phyloP scores from a whole-genome alignment of 768 basidiomycete species.

The Phanerodontia chrysosporium region DNA sequence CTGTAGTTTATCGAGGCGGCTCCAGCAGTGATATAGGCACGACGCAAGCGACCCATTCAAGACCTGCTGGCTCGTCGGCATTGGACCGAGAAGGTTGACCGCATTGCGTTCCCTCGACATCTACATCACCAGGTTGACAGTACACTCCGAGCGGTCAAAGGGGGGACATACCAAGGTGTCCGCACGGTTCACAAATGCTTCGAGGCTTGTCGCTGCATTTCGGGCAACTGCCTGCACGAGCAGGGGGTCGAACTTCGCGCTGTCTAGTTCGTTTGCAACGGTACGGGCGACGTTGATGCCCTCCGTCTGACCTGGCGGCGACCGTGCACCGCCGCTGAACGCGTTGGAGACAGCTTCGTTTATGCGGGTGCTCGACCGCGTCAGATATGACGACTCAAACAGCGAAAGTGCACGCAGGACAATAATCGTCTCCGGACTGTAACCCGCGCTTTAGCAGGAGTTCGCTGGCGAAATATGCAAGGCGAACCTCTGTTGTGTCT shows the following conservation, averaged over 20 bases:
- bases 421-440: constrained; percentile 87
- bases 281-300: constrained; percentile 73
- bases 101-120: constrained; percentile 75
- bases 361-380: constrained; percentile 76
- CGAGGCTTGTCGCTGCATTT: constrained; percentile 63
- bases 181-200: constrained; percentile 56
- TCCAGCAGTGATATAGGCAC: constrained; percentile 76
- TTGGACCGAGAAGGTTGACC: constrained; percentile 67
- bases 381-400: constrained; percentile 87
- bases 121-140: constrained; percentile 33
- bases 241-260: constrained; percentile 89
- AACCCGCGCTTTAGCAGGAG: too few relatives aligned
- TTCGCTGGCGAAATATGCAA: too few relatives aligned
- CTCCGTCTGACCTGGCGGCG: constrained; percentile 71
- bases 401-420: constrained; percentile 77
- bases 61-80: constrained; percentile 73
- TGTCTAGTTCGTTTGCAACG: constrained; percentile 88
- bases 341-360: constrained; percentile 80
- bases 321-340: constrained; percentile 64
- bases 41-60: constrained; percentile 76
- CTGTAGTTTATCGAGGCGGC: constrained; percentile 57
- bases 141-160: neutral
- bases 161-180: constrained; percentile 61
- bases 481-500: constrained; percentile 76
- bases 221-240: constrained; percentile 77